Percentiles rank a stretch among this genome's conserved stretches.
phyloP scores from a whole-genome alignment of 2,329 filamentous ascomycete species.

The Clonostachys rhizophaga region DNA sequence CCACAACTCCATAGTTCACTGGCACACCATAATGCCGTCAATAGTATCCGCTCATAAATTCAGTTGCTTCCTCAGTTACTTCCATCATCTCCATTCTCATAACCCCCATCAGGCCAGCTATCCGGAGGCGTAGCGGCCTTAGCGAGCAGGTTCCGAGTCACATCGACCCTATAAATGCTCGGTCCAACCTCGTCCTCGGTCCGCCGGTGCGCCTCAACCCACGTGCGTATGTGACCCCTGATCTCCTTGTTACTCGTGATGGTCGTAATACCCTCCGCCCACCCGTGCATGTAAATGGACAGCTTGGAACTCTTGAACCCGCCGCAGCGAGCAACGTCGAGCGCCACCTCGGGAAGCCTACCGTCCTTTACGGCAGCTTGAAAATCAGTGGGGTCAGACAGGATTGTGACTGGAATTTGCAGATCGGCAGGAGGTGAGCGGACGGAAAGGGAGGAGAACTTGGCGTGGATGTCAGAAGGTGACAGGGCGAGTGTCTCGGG shows the following conservation, averaged over 20 bases:
- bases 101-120: neutral
- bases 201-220: conserved; percentile 21
- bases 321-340: conserved; percentile 21
- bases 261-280: conserved; percentile 23
- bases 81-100: no score
- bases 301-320: conserved; percentile 28
- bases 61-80: no score
- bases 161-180: conserved; percentile 22
- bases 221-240: conserved; percentile 23
- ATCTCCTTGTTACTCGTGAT: conserved; percentile 35
- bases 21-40: no score
- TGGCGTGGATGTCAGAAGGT: conserved; percentile 8
- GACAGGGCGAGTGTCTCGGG: neutral
- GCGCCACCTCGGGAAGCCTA: conserved; percentile 21
- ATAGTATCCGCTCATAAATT: no score
- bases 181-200: conserved; percentile 18
- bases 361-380: conserved; percentile 12
- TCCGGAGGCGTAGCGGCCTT: conserved; percentile 18
- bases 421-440: conserved; percentile 21
- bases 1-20: no score
- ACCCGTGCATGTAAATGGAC: conserved; percentile 32
- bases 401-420: conserved; percentile 25
- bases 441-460: conserved; percentile 24
- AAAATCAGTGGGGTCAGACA: conserved; percentile 16
- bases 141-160: conserved; percentile 27